Conservation (phyloP, 108 stramenopile genomes). For the Mediolabrus comicus region DNA sequence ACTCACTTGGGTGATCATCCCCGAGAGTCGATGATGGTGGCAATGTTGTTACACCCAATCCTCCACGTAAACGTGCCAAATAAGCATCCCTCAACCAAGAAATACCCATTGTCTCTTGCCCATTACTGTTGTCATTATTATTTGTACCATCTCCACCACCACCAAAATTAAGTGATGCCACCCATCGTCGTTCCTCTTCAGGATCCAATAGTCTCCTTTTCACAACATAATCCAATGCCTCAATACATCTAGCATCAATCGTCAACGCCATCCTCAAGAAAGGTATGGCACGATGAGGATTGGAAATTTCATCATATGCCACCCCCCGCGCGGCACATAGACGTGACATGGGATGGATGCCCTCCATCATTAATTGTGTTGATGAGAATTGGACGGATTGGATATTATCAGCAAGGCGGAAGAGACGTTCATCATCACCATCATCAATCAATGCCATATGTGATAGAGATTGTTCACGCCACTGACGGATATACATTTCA, state of each 20-base stretch:
- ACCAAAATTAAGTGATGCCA: conserved; percentile 29
- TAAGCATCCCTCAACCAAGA: conserved; percentile 66
- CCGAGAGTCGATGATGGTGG: not conserved
- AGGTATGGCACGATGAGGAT: conserved; percentile 62
- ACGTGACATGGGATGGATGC: conserved; percentile 69
- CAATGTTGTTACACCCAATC: not conserved
- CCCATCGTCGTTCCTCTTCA: conserved; percentile 44
- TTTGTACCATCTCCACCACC: not conserved
- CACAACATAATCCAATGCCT: conserved; percentile 64
- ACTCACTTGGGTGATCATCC: not conserved
- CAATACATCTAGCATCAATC: conserved; percentile 64
- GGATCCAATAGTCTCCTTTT: conserved; percentile 48
- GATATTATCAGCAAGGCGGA: conserved; percentile 22
- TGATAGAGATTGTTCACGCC: conserved; percentile 33
- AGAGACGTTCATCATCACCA: conserved; percentile 39
- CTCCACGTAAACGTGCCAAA: conserved; percentile 47
- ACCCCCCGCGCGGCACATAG: conserved; percentile 57
- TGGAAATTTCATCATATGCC: conserved; percentile 67
- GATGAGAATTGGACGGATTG: conserved; percentile 14
- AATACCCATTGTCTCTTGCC: conserved; percentile 21
- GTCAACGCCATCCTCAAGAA: conserved; percentile 63
- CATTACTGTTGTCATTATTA: conserved; percentile 2
- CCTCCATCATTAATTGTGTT: conserved; percentile 1
- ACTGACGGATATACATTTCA: conserved; percentile 30
- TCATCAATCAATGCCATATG: conserved; percentile 40